These are phyloP conservation scores for Mycena haematopus DNA, from an alignment of 768 basidiomycete species.

Conservation along the genomic window DNA sequence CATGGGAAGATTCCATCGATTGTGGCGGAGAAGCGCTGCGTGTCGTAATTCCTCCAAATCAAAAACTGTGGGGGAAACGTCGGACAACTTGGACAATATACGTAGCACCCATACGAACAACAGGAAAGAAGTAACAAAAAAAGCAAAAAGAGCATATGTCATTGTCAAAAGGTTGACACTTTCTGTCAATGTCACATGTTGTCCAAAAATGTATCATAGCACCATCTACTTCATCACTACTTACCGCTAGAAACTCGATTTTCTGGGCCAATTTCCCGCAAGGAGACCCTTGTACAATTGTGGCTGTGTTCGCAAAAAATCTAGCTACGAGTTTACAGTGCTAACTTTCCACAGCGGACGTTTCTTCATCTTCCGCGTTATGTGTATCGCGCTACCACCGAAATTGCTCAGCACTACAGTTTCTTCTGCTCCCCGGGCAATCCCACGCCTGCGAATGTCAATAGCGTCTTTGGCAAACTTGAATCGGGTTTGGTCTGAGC, in stretches of 20 bases:
- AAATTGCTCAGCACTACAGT: constrained; percentile 82
- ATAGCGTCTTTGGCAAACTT: constrained; percentile 92
- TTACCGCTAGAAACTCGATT: too few species aligned
- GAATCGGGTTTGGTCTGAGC: constrained; percentile 86
- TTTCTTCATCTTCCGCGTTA: constrained; percentile 87
- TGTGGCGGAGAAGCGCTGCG: constrained; percentile 50
- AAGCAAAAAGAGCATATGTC: not conserved
- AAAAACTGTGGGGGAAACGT: not conserved
- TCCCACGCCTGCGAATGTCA: constrained; percentile 80
- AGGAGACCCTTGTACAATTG: constrained; percentile 21
- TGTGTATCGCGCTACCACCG: constrained; percentile 79
- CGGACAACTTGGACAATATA: not conserved
- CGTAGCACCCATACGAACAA: not conserved
- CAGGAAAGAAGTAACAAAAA: not conserved
- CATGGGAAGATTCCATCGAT: constrained; percentile 60
- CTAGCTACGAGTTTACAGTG: constrained; percentile 54
- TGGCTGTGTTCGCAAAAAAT: too few species aligned
- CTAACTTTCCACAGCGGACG: constrained; percentile 82
- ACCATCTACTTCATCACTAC: constrained; percentile 13
- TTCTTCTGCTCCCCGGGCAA: constrained; percentile 80
- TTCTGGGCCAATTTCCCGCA: too few species aligned
- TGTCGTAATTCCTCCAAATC: constrained; percentile 1
- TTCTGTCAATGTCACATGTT: constrained; percentile 26
- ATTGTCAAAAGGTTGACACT: constrained; percentile 16
- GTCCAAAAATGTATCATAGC: constrained; percentile 9